Percentiles rank a stretch among this genome's conserved stretches.
These are phyloP conservation scores for Plasmodium vinckei DNA, from an alignment of 169 alveolate species.

Conservation along the genomic window DNA sequence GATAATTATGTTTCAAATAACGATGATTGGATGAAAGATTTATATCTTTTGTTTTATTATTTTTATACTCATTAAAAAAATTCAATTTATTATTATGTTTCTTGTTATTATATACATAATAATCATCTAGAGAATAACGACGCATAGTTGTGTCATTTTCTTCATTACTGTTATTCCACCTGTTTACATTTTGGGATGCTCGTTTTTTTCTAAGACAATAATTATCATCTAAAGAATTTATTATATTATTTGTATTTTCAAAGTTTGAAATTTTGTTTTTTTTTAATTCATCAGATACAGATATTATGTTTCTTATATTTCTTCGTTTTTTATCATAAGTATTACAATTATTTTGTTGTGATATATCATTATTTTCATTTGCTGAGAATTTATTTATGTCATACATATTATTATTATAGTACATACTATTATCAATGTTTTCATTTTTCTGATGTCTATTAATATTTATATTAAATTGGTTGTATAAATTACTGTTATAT, in stretches of 20 bases:
- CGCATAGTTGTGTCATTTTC: conserved; percentile 16
- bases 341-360: not conserved
- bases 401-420: conserved; percentile 7
- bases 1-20: not conserved
- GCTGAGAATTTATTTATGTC: not conserved
- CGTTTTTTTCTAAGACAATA: conserved; percentile 9
- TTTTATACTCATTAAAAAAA: conserved; percentile 17
- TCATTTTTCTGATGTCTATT: conserved; percentile 3
- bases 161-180: not conserved
- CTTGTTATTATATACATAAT: not conserved
- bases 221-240: conserved; percentile 15
- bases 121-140: conserved; percentile 12
- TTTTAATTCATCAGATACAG: conserved; percentile 25
- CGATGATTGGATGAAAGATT: conserved; percentile 1
- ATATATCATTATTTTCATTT: not conserved
- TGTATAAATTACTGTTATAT: conserved; percentile 2
- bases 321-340: conserved; percentile 16
- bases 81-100: conserved; percentile 9
- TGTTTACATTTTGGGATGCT: not conserved
- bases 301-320: conserved; percentile 26
- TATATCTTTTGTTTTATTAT: conserved; percentile 1
- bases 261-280: conserved; percentile 1
- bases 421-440: not conserved
- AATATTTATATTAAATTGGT: not conserved
- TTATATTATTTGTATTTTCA: conserved; percentile 5